Evolutionary conservation across 2,329 filamentous ascomycete species (phyloP).

Genomic region (Colletotrichum agaves): DNA sequence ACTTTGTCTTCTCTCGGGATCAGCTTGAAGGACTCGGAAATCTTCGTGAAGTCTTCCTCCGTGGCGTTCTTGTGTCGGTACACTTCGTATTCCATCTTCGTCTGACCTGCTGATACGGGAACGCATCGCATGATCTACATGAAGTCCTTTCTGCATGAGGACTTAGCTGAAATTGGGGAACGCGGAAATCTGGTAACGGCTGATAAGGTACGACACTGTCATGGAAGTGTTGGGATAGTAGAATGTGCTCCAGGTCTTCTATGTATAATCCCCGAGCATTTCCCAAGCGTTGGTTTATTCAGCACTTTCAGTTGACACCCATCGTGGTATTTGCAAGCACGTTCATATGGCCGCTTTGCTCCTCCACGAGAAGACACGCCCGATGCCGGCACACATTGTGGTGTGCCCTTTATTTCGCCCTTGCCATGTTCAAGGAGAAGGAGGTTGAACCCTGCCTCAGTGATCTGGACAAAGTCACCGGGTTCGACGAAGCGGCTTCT

Average conservation of each 20-base stretch:
- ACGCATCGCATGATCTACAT: slow-evolving; percentile 63
- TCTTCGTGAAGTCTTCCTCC: slow-evolving; percentile 57
- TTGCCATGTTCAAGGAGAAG: background rate
- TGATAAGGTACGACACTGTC: background rate
- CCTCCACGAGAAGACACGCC: background rate
- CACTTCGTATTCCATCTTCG: slow-evolving; percentile 61
- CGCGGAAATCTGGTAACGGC: background rate
- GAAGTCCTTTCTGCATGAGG: slow-evolving; percentile 47
- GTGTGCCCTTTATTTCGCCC: background rate
- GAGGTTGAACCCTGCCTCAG: background rate
- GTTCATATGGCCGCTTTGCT: background rate
- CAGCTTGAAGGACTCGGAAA: slow-evolving; percentile 61
- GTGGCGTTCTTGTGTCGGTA: slow-evolving; percentile 59
- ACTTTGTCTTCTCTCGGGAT: slow-evolving; percentile 63
- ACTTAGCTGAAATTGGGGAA: fast-evolving
- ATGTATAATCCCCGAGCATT: background rate
- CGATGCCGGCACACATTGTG: background rate
- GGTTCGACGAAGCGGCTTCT: slow-evolving; percentile 34
- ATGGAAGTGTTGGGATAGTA: background rate
- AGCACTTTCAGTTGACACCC: background rate
- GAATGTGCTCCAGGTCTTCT: slow-evolving; percentile 42
- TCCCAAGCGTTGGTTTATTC: background rate
- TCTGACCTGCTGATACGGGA: slow-evolving; percentile 53
- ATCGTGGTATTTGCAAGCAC: background rate
- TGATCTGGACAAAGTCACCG: slow-evolving; percentile 37